These are phyloP conservation scores for Candida patagonica DNA, from an alignment of 805 yeast species.

Conservation along the genomic window DNA sequence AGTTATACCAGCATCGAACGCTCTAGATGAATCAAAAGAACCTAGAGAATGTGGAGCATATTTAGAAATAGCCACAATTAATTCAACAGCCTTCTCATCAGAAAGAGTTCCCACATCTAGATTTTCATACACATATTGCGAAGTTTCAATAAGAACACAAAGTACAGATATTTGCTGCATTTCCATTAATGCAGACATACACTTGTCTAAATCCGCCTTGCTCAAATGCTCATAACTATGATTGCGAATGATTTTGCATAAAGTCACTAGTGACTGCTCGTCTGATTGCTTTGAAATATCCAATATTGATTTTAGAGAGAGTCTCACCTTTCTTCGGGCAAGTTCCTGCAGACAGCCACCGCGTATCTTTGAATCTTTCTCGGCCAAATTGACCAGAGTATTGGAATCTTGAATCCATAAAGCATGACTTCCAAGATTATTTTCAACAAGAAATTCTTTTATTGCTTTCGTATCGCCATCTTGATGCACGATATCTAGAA, in stretches of 20 bases:
- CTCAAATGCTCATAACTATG: background rate
- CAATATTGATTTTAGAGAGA: background rate
- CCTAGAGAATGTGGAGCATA: background rate
- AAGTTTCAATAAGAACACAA: background rate
- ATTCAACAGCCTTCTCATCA: background rate
- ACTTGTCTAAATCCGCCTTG: background rate
- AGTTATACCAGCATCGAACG: background rate
- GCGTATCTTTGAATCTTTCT: background rate
- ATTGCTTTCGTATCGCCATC: background rate
- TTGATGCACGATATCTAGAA: background rate
- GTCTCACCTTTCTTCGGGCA: background rate
- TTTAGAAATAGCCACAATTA: background rate
- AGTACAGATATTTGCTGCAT: background rate
- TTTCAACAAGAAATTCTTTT: background rate
- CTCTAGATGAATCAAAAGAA: background rate
- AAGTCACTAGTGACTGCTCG: background rate
- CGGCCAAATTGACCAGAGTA: background rate
- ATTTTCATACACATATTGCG: background rate
- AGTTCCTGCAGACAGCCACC: background rate
- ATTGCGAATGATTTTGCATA: background rate
- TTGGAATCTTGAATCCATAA: slow-evolving; percentile 2
- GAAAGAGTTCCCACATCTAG: background rate
- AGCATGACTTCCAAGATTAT: background rate
- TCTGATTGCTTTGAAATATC: background rate
- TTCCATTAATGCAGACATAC: background rate